Conservation (phyloP, 768 basidiomycete species). For the Kwoniella heveanensis region DNA sequence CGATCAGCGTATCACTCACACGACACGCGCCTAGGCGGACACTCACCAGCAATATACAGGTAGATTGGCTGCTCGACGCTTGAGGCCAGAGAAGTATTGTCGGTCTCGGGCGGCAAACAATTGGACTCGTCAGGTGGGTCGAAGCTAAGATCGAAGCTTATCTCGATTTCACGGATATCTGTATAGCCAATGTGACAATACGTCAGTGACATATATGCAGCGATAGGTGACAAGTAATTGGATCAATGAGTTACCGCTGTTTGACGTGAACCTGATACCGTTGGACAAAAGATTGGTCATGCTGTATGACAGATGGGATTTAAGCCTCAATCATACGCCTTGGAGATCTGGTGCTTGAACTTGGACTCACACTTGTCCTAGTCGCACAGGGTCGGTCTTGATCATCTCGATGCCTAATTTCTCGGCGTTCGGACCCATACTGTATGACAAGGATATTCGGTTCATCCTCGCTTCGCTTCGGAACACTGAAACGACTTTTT, state of each 20-base stretch:
- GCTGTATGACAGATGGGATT: slow-evolving; percentile 17
- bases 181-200: no score
- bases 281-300: slow-evolving; percentile 56
- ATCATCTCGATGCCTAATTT: slow-evolving; percentile 43
- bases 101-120: slow-evolving; percentile 43
- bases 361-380: slow-evolving; percentile 52
- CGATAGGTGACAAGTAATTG: background rate
- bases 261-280: slow-evolving; percentile 57
- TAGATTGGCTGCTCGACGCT: slow-evolving; percentile 47
- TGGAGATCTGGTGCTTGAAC: background rate
- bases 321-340: background rate
- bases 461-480: slow-evolving; percentile 57
- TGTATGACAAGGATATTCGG: slow-evolving; percentile 52
- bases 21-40: background rate
- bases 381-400: slow-evolving; percentile 55
- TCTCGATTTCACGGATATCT: slow-evolving; percentile 48
- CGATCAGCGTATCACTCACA: no score
- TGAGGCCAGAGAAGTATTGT: slow-evolving; percentile 11
- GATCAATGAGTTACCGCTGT: slow-evolving; percentile 22
- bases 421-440: slow-evolving; percentile 49
- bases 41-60: slow-evolving; percentile 50
- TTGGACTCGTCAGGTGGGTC: slow-evolving; percentile 47
- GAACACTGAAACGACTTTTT: slow-evolving; percentile 56
- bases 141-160: slow-evolving; percentile 50
- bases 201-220: background rate